Conservation (phyloP, 169 alveolate species). For the Plasmodium inui region DNA sequence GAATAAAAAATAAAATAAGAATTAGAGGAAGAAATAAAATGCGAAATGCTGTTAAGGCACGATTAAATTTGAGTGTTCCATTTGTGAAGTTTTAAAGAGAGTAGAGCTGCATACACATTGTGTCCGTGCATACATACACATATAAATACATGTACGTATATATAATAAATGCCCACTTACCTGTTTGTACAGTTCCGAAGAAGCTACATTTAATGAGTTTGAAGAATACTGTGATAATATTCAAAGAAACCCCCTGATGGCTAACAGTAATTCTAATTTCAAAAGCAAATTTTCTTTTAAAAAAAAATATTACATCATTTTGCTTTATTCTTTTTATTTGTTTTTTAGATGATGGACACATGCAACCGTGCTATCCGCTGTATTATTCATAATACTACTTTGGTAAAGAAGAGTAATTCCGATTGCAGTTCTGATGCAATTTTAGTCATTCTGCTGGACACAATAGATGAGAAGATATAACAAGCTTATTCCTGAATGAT, state of each 20-base stretch:
- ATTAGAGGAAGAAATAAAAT: too few relatives aligned
- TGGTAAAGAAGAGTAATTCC: neutral
- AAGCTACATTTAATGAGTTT: neutral
- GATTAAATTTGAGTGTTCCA: neutral
- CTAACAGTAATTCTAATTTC: neutral
- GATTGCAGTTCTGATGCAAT: neutral
- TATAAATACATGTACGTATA: neutral
- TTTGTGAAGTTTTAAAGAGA: neutral
- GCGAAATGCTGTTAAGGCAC: neutral
- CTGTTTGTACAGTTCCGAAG: neutral
- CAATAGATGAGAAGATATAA: neutral
- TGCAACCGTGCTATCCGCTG: neutral
- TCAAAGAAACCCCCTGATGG: neutral
- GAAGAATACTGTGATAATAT: neutral
- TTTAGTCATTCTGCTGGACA: neutral
- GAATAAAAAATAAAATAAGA: neutral
- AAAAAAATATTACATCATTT: neutral
- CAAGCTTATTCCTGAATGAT: neutral
- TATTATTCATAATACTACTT: neutral
- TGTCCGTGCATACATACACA: neutral
- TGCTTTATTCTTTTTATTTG: neutral
- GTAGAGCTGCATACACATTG: neutral
- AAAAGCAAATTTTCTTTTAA: neutral
- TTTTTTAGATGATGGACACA: neutral
- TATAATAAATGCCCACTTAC: neutral